These are phyloP conservation scores for Alopecurus myosuroides DNA, from an alignment of 176 grass and related monocot species.

Conservation along the genomic window DNA sequence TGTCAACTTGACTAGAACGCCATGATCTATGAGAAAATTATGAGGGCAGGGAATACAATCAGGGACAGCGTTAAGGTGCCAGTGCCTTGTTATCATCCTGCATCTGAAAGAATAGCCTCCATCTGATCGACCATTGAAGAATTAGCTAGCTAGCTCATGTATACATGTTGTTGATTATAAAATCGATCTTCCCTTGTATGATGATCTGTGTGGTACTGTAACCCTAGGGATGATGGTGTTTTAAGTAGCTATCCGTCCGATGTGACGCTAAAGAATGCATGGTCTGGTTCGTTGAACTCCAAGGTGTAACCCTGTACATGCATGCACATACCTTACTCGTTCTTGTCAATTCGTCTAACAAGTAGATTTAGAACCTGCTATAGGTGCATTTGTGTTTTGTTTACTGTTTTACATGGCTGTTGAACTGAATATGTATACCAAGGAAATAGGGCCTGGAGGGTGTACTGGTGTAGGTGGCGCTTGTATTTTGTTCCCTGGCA, in stretches of 20 bases:
- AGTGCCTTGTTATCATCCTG: too few relatives aligned
- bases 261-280: slow-evolving; percentile 23
- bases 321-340: slow-evolving; percentile 20
- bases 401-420: not conserved
- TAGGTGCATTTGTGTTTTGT: not conserved
- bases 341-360: slow-evolving; percentile 24
- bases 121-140: not conserved
- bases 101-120: not conserved
- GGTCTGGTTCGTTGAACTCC: not conserved
- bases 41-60: too few relatives aligned
- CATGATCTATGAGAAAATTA: too few relatives aligned
- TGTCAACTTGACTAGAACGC: too few relatives aligned
- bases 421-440: not conserved
- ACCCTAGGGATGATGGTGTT: slow-evolving; percentile 16
- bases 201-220: slow-evolving; percentile 1
- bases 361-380: not conserved
- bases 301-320: slow-evolving; percentile 28
- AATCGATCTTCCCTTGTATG: not conserved
- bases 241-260: slow-evolving; percentile 1
- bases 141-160: slow-evolving; percentile 23
- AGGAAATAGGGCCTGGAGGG: not conserved
- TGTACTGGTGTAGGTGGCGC: too few relatives aligned
- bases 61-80: too few relatives aligned
- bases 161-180: not conserved
- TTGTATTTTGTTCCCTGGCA: too few relatives aligned